A percentile compares a stretch with the other conserved stretches of the same genome.
phyloP scores from a whole-genome alignment of 352 stramenopile genomes.

The Globisporangium cylindrosporum region DNA sequence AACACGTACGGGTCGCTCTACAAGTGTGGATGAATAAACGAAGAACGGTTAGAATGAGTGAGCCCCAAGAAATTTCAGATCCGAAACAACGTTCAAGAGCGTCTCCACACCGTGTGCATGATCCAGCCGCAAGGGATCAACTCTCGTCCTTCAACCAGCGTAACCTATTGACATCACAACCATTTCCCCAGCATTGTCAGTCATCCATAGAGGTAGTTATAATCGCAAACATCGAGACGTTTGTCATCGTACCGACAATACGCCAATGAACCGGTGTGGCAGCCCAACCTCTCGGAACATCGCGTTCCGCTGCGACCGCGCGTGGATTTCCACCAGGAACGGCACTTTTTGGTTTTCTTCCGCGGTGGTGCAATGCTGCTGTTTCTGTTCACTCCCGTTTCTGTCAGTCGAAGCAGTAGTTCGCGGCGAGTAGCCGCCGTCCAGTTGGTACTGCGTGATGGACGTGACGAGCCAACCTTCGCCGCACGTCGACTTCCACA shows the following conservation, averaged over 20 bases:
- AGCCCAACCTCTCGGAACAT: conserved; percentile 77
- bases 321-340: conserved; percentile 64
- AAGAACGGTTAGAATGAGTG: background rate
- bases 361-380: conserved; percentile 8
- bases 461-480: conserved; percentile 81
- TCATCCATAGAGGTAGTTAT: background rate
- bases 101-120: conserved; percentile 40
- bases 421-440: conserved; percentile 43
- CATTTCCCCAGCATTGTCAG: background rate
- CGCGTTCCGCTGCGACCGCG: conserved; percentile 68
- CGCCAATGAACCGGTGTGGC: conserved; percentile 70
- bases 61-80: background rate
- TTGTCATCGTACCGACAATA: conserved; percentile 38
- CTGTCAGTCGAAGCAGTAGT: background rate
- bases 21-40: background rate
- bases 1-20: conserved; percentile 81
- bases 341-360: conserved; percentile 50
- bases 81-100: background rate
- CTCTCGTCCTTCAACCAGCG: conserved; percentile 67
- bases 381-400: background rate
- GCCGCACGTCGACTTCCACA: conserved; percentile 71
- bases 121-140: conserved; percentile 70
- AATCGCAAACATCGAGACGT: background rate
- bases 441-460: conserved; percentile 75
- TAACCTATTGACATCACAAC: conserved; percentile 30